Evolutionary conservation across 164 flowering plant genomes (phyloP), one percentile per base, ranked within the genome.

Genomic region (Vitis amurensis): DNA sequence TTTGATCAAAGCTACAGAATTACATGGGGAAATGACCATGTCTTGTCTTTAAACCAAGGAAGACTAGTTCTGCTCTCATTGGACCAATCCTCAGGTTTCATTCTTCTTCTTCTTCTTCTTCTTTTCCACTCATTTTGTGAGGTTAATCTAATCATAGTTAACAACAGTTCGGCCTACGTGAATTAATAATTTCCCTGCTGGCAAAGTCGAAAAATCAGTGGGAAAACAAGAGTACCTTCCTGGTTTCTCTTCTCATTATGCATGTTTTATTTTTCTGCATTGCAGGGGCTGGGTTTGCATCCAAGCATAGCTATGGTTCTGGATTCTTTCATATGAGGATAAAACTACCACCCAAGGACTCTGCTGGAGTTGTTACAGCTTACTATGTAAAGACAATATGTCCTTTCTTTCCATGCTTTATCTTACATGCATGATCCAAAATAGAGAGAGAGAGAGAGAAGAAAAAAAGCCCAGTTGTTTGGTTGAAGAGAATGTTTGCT

Each of bases 301-400:
- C 93, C 9, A 87, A 84, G 73, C 47, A 57, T 44, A 66, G 37
- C 13, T 87, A 79, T 76, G 78, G 78, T 11, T 86, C 89, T 16
- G 96, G 96, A 16, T 78, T 74, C 70, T 82, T 91, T 64, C 75
- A 71, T 23, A 8, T 89, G 85, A 76, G 64, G 66, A 80, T 89
- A 0, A 91, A 89, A 71, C n/a, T 87, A 27, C 91, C 91, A 0
- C 74, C 30, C 2, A 63, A 50, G 64, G 77, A 82, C 61, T 74
- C 88, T 48, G 83, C 84, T 9, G 93, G 91, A 70, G 83, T 86
- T 59, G 87, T 91, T 23, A 88, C 91, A 17, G 76, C 93, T 47
- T 91, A 78, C 65, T 89, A 89, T 69, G 92, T 87, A 80, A 63
- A 71, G 1, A 56, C 8, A 6, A 9, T 2, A 15, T 8, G 27